Percentiles rank a stretch among this genome's conserved stretches.
Evolutionary conservation across 2,329 filamentous ascomycete species (phyloP).

Genomic region (Botrytis pseudocinerea): DNA sequence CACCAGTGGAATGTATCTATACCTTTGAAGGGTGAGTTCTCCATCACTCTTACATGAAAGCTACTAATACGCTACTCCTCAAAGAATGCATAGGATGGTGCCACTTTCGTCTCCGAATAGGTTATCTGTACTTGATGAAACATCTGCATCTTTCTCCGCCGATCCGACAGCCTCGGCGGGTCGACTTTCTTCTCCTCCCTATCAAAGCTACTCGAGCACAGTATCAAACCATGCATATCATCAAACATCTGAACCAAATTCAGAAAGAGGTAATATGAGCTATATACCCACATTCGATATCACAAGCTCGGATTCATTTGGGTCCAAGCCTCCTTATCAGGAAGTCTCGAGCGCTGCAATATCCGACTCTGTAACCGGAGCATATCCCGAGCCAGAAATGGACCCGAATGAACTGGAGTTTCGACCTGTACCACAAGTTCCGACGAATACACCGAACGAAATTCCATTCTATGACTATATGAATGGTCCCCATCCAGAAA

Average conservation of each 20-base stretch:
- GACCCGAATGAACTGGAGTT: background rate
- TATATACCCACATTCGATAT: background rate
- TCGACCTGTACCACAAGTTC: background rate
- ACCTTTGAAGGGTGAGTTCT: constrained; percentile 12
- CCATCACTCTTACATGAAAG: background rate
- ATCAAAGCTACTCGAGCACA: background rate
- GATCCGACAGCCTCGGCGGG: background rate
- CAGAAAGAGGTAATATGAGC: background rate
- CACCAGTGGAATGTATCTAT: constrained; percentile 23
- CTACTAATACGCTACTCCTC: background rate
- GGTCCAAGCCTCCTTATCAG: background rate
- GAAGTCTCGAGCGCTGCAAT: background rate
- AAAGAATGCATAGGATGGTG: background rate
- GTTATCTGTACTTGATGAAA: constrained; percentile 1
- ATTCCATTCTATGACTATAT: background rate
- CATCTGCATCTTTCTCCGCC: background rate
- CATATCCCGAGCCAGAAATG: background rate
- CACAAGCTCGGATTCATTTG: background rate
- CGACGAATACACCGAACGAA: background rate
- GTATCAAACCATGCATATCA: background rate
- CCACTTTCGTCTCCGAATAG: background rate
- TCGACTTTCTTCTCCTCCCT: background rate
- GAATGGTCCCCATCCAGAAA: background rate
- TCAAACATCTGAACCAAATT: background rate
- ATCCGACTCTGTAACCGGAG: background rate